A percentile compares a stretch with the other conserved stretches of the same genome.
phyloP scores from a whole-genome alignment of 129 eudicot species.

The Rutidosis leptorrhynchoides region DNA sequence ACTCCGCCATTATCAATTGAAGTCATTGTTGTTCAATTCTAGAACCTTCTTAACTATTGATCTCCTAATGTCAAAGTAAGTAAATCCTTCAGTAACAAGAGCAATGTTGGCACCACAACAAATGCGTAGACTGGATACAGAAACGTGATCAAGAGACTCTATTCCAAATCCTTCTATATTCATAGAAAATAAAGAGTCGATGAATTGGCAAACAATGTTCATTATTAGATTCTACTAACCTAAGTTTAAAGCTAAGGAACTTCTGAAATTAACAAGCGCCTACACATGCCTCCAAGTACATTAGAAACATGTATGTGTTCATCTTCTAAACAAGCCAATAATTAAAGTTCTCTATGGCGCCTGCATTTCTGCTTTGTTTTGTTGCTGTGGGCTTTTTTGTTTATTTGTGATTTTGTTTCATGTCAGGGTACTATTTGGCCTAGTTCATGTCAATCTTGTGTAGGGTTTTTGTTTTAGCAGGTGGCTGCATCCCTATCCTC shows the following conservation, averaged over 20 bases:
- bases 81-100: constrained; percentile 2
- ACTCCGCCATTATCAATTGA: constrained; percentile 39
- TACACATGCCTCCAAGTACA: background rate
- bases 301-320: background rate
- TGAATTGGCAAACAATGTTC: background rate
- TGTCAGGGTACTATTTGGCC: too few species aligned
- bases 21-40: constrained; percentile 29
- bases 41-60: too few species aligned
- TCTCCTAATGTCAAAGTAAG: constrained; percentile 8
- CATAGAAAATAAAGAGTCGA: background rate
- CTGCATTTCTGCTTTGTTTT: too few species aligned
- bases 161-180: background rate
- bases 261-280: background rate
- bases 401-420: too few species aligned
- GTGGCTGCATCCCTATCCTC: too few species aligned
- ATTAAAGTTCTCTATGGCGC: too few species aligned
- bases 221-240: constrained; percentile 3
- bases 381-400: too few species aligned
- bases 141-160: background rate
- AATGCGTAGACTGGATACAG: background rate
- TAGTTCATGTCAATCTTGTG: too few species aligned
- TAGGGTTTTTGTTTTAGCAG: too few species aligned
- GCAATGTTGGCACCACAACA: constrained; percentile 7
- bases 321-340: background rate
- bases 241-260: background rate